A percentile compares a stretch with the other conserved stretches of the same genome.
Conservation (phyloP, 306 rosid genomes). For the Glycine tomentella region DNA sequence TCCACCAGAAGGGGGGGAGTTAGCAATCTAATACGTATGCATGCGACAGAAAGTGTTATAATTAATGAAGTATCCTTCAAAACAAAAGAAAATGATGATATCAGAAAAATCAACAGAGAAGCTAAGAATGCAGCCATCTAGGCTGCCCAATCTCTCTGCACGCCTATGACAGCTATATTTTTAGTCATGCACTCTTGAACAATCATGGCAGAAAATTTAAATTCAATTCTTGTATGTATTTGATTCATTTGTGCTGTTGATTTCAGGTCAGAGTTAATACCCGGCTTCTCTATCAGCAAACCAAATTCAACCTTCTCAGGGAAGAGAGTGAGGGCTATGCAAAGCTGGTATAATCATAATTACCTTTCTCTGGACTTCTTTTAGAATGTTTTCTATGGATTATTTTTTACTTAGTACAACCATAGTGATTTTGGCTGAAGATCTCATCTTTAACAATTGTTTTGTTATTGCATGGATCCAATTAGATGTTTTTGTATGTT, state of each 20-base stretch:
- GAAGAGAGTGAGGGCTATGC: constrained; percentile 99
- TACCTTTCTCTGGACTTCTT: constrained; percentile 14
- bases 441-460: neutral
- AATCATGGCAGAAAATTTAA: neutral
- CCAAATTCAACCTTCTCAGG: constrained; percentile 96
- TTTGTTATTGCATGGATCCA: neutral
- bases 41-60: neutral
- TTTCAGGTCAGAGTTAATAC: constrained; percentile 98
- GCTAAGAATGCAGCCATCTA: neutral
- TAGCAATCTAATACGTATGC: constrained; percentile 1
- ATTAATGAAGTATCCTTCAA: neutral
- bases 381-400: no score
- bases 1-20: neutral
- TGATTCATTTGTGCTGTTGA: constrained; percentile 44
- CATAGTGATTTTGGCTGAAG: constrained; percentile 19
- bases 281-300: constrained; percentile 97
- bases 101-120: neutral
- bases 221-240: neutral
- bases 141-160: neutral
- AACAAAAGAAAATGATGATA: neutral
- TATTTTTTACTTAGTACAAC: neutral
- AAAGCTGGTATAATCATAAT: constrained; percentile 66
- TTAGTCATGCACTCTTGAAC: constrained; percentile 5
- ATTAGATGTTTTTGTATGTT: constrained; percentile 32
- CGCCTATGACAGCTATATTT: neutral